Evolutionary conservation across 352 stramenopile species (phyloP).

Genomic region (Detonula confervacea): DNA sequence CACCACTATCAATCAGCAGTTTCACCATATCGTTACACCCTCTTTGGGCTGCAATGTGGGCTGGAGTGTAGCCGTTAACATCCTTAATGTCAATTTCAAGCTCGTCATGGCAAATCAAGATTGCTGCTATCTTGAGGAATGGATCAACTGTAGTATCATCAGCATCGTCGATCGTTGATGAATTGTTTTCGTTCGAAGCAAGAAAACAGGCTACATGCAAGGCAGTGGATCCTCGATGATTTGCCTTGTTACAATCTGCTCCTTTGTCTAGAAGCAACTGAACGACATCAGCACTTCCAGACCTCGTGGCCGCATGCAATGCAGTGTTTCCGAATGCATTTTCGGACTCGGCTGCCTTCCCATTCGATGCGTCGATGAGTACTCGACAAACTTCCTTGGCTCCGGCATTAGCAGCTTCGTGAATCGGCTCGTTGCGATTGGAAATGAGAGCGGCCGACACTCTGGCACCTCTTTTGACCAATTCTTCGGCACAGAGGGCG

Average conservation of each 20-base stretch:
- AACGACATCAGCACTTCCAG: conserved; percentile 26
- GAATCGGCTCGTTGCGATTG: conserved; percentile 20
- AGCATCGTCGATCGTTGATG: not conserved
- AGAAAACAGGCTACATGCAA: conserved; percentile 28
- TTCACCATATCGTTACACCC: conserved; percentile 24
- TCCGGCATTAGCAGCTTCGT: conserved; percentile 16
- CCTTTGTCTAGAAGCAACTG: conserved; percentile 23
- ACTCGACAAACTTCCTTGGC: conserved; percentile 11
- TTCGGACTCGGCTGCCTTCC: conserved; percentile 11
- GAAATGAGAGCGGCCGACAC: conserved; percentile 20
- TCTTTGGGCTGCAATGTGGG: conserved; percentile 37
- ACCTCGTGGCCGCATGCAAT: conserved; percentile 7
- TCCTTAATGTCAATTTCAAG: conserved; percentile 20
- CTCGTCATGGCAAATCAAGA: conserved; percentile 19
- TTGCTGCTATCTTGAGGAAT: conserved; percentile 26
- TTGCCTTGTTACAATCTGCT: conserved; percentile 35
- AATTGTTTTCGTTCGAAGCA: not conserved
- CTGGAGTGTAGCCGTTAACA: conserved; percentile 32
- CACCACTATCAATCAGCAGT: conserved; percentile 29
- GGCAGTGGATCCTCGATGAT: conserved; percentile 27
- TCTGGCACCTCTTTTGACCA: conserved; percentile 26
- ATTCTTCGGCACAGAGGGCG: conserved; percentile 31
- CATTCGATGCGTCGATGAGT: conserved; percentile 17
- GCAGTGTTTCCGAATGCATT: conserved; percentile 43
- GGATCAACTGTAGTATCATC: conserved; percentile 21